Conservation (phyloP, 805 yeast genomes). For the Wickerhamiella dianesei region DNA sequence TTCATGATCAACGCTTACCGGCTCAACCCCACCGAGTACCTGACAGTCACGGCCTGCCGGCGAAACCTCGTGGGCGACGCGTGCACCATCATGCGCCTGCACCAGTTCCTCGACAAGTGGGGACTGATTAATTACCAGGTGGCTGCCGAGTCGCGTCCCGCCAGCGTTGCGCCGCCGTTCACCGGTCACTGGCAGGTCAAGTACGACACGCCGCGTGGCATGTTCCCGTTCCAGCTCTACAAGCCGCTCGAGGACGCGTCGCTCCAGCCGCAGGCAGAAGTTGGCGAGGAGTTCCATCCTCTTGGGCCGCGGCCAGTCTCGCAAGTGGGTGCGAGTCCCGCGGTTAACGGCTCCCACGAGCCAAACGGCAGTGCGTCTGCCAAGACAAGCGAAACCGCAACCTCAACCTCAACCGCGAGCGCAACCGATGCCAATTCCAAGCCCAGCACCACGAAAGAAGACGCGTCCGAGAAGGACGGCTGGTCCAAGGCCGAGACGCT, state of each 20-base stretch:
- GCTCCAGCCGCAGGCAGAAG: slow-evolving; percentile 13
- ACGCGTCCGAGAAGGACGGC: neutral
- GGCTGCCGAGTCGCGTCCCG: slow-evolving; percentile 59
- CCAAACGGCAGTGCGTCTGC: neutral
- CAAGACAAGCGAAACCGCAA: too few relatives aligned
- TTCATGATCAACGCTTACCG: slow-evolving; percentile 82
- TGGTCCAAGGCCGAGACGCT: slow-evolving; percentile 62
- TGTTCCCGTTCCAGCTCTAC: slow-evolving; percentile 80
- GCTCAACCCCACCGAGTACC: slow-evolving; percentile 75
- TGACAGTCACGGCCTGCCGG: slow-evolving; percentile 82
- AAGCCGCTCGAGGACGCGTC: slow-evolving; percentile 43
- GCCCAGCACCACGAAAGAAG: neutral
- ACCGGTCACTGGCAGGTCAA: slow-evolving; percentile 66
- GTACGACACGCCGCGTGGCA: slow-evolving; percentile 81
- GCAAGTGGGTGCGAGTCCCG: neutral
- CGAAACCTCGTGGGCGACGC: slow-evolving; percentile 87
- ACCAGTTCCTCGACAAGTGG: slow-evolving; percentile 77
- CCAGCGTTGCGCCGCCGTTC: slow-evolving; percentile 51
- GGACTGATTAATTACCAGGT: slow-evolving; percentile 89
- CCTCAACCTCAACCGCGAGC: neutral
- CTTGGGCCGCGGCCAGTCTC: neutral
- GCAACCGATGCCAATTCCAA: neutral
- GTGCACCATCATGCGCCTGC: slow-evolving; percentile 73
- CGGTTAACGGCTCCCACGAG: neutral
- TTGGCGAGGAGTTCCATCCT: neutral